Evolutionary conservation across 495 filamentous ascomycete genomes (phyloP).

Genomic region (Penicillium flavigenum): DNA sequence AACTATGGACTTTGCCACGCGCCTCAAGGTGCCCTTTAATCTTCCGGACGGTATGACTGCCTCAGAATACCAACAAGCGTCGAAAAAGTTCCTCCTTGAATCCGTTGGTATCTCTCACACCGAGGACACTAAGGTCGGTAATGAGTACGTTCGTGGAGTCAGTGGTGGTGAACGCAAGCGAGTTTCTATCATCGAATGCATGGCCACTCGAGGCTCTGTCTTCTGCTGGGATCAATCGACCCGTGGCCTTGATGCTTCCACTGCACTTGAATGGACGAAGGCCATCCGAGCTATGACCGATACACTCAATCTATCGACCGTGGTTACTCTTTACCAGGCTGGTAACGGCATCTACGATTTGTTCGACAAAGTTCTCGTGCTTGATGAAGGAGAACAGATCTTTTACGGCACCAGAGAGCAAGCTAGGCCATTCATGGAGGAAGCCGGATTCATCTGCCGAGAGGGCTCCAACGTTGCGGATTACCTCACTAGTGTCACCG

Average conservation of each 20-base stretch:
- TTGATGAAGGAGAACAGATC: conserved; percentile 63
- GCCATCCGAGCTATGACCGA: conserved; percentile 50
- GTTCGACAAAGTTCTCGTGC: conserved; percentile 67
- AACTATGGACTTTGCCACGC: conserved; percentile 66
- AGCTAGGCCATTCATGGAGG: conserved; percentile 66
- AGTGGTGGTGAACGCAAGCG: conserved; percentile 81
- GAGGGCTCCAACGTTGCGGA: conserved; percentile 69
- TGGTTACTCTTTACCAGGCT: conserved; percentile 60
- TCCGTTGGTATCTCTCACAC: conserved; percentile 77
- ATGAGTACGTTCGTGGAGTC: conserved; percentile 76
- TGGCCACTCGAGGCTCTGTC: conserved; percentile 60
- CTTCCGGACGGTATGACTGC: conserved; percentile 40
- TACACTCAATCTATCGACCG: conserved; percentile 44
- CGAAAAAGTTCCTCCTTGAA: conserved; percentile 68
- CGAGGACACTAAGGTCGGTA: conserved; percentile 75
- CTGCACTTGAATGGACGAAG: conserved; percentile 57
- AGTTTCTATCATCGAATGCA: conserved; percentile 64
- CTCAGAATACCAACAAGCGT: conserved; percentile 46
- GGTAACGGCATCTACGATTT: conserved; percentile 62
- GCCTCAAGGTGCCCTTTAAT: conserved; percentile 38
- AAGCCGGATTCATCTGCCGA: conserved; percentile 62
- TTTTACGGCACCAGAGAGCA: conserved; percentile 59
- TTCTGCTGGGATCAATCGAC: conserved; percentile 65
- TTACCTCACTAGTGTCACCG: conserved; percentile 69
- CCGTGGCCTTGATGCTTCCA: conserved; percentile 59